These are phyloP conservation scores for Ajuga chamaepitys DNA, from an alignment of 257 asterid genomes.

Conservation along the genomic window DNA sequence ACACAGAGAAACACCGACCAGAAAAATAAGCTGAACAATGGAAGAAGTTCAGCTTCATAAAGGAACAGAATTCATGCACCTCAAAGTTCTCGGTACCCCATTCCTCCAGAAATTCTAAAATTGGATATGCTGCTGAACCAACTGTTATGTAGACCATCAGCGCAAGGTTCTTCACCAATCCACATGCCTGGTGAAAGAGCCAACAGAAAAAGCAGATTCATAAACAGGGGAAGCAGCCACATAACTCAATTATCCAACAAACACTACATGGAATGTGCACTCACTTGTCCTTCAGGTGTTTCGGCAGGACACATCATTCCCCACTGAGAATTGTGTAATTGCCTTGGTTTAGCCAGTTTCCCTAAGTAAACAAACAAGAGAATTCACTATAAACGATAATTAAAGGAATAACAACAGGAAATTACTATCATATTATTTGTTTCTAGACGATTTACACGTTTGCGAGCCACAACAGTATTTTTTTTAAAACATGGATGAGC, in stretches of 20 bases:
- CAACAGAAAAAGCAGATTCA: conserved; percentile 6
- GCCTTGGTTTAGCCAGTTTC: conserved; percentile 96
- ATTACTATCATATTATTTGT: neutral
- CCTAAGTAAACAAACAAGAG: conserved; percentile 37
- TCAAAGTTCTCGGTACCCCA: conserved; percentile 99
- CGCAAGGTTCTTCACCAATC: conserved; percentile 95
- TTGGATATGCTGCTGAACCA: conserved; percentile 98
- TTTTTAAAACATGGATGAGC: neutral
- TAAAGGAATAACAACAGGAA: neutral
- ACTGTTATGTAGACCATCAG: conserved; percentile 95
- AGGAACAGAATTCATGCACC: conserved; percentile 36
- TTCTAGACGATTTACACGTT: neutral
- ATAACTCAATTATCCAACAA: neutral
- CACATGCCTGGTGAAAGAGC: conserved; percentile 68
- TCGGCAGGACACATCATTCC: conserved; percentile 99
- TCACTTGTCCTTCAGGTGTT: conserved; percentile 97
- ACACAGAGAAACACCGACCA: neutral
- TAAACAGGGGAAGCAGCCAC: neutral
- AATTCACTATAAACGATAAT: neutral
- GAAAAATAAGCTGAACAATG: conserved; percentile 2
- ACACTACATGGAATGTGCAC: conserved; percentile 18
- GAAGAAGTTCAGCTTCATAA: conserved; percentile 2
- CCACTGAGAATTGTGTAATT: conserved; percentile 98
- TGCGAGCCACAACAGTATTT: neutral
- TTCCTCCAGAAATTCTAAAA: conserved; percentile 90